phyloP scores from a whole-genome alignment of 2,329 filamentous ascomycete species.

The Arthroderma uncinatum region DNA sequence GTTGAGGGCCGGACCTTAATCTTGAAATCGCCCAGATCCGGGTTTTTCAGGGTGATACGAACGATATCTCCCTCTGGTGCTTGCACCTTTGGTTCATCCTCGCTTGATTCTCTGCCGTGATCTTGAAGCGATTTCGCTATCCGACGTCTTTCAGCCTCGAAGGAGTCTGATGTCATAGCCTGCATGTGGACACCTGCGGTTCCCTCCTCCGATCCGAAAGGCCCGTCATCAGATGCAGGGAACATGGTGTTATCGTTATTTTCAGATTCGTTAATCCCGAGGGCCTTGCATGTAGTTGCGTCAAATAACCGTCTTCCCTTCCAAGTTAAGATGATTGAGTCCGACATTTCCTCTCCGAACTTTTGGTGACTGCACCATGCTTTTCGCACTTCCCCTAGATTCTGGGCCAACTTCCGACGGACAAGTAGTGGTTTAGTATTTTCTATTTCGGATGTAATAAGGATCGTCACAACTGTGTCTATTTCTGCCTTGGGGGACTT shows the following conservation, averaged over 20 bases:
- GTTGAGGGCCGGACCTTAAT: slow-evolving; percentile 40
- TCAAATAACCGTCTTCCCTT: slow-evolving; percentile 61
- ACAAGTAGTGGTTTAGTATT: slow-evolving; percentile 51
- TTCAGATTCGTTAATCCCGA: slow-evolving; percentile 48
- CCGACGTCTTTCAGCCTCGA: slow-evolving; percentile 26
- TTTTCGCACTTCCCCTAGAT: slow-evolving; percentile 54
- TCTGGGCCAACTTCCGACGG: slow-evolving; percentile 55
- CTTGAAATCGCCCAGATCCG: slow-evolving; percentile 40
- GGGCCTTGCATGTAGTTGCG: slow-evolving; percentile 57
- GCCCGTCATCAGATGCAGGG: slow-evolving; percentile 30
- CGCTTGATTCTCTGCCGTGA: slow-evolving; percentile 11
- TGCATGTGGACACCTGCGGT: slow-evolving; percentile 58
- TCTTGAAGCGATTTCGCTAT: slow-evolving; percentile 15
- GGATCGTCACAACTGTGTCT: slow-evolving; percentile 49
- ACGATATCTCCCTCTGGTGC: slow-evolving; percentile 20
- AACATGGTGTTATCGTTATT: slow-evolving; percentile 27
- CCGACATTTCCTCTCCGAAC: slow-evolving; percentile 39
- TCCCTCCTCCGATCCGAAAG: slow-evolving; percentile 39
- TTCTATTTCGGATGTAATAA: slow-evolving; percentile 57
- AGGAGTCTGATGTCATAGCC: slow-evolving; percentile 60
- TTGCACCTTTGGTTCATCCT: slow-evolving; percentile 19
- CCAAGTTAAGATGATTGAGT: slow-evolving; percentile 67
- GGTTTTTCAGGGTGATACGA: slow-evolving; percentile 43
- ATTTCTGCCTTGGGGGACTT: slow-evolving; percentile 11
- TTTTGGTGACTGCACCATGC: slow-evolving; percentile 58